Evolutionary conservation across 2,329 filamentous ascomycete genomes (phyloP).

Genomic region (Nannizziopsis arthrosporioides): DNA sequence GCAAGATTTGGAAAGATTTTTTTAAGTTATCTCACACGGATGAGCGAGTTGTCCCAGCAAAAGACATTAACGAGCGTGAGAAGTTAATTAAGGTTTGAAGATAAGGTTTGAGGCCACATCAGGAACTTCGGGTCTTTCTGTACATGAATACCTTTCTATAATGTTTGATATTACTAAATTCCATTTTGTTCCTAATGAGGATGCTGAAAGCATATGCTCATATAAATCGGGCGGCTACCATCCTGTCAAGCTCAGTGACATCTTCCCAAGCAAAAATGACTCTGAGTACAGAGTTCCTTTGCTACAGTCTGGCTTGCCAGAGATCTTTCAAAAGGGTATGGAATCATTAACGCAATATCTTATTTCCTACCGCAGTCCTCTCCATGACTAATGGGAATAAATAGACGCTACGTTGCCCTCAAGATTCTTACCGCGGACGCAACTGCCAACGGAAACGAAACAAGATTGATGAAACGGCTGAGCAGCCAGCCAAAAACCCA

Average conservation of each 20-base stretch:
- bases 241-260: constrained; percentile 24
- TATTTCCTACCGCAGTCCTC: constrained; percentile 13
- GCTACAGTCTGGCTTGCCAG: constrained; percentile 29
- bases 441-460: neutral
- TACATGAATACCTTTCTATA: too few relatives aligned
- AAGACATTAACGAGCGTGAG: too few relatives aligned
- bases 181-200: constrained; percentile 4
- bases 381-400: neutral
- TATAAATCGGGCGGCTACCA: constrained; percentile 25
- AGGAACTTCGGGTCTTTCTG: too few relatives aligned
- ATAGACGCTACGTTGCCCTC: neutral
- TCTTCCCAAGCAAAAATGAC: constrained; percentile 17
- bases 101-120: too few relatives aligned
- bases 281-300: constrained; percentile 28
- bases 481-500: neutral
- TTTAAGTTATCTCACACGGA: too few relatives aligned
- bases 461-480: neutral
- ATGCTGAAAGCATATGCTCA: neutral
- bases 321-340: constrained; percentile 15
- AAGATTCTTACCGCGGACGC: constrained; percentile 2
- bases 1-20: too few relatives aligned
- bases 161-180: too few relatives aligned
- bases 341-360: neutral
- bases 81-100: too few relatives aligned
- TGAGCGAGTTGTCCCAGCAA: too few relatives aligned